A percentile compares a stretch with the other conserved stretches of the same genome.
Evolutionary conservation across 2,329 filamentous ascomycete species (phyloP).

Genomic region (Didymosphaeria variabile): DNA sequence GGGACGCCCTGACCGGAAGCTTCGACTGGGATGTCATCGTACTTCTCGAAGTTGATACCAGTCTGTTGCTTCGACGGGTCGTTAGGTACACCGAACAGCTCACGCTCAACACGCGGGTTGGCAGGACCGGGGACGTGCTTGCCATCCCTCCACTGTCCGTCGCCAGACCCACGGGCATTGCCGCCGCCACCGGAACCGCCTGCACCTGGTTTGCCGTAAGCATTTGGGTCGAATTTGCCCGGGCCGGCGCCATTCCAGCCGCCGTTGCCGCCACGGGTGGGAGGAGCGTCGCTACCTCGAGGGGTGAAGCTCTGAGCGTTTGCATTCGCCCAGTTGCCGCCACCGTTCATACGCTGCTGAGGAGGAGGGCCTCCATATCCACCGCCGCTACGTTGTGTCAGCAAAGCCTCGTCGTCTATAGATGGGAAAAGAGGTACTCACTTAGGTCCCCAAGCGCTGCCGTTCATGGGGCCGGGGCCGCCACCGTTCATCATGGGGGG

Average conservation of each 20-base stretch:
- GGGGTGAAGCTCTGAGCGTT: conserved; percentile 67
- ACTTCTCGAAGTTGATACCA: conserved; percentile 99
- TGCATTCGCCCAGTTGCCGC: conserved; percentile 65
- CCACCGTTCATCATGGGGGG: conserved; percentile 55
- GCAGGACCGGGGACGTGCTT: conserved; percentile 92
- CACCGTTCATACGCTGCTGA: conserved; percentile 59
- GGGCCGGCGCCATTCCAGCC: conserved; percentile 49
- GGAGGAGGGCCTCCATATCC: conserved; percentile 41
- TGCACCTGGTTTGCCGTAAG: conserved; percentile 64
- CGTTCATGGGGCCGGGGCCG: conserved; percentile 63
- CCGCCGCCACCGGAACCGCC: conserved; percentile 63
- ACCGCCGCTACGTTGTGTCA: conserved; percentile 36
- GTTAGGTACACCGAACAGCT: conserved; percentile 90
- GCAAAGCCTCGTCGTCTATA: conserved; percentile 12
- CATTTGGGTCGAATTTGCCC: conserved; percentile 69
- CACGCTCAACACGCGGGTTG: conserved; percentile 90
- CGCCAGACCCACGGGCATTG: conserved; percentile 81
- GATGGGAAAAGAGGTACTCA: conserved; percentile 20
- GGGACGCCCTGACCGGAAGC: conserved; percentile 93
- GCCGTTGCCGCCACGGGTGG: conserved; percentile 39
- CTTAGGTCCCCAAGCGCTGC: conserved; percentile 68
- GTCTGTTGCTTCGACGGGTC: conserved; percentile 96
- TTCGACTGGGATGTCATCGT: conserved; percentile 98
- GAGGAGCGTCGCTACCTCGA: conserved; percentile 49
- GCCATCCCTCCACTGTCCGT: conserved; percentile 95